These are phyloP conservation scores for Mycena floridula DNA, from an alignment of 768 basidiomycete genomes.

Conservation along the genomic window DNA sequence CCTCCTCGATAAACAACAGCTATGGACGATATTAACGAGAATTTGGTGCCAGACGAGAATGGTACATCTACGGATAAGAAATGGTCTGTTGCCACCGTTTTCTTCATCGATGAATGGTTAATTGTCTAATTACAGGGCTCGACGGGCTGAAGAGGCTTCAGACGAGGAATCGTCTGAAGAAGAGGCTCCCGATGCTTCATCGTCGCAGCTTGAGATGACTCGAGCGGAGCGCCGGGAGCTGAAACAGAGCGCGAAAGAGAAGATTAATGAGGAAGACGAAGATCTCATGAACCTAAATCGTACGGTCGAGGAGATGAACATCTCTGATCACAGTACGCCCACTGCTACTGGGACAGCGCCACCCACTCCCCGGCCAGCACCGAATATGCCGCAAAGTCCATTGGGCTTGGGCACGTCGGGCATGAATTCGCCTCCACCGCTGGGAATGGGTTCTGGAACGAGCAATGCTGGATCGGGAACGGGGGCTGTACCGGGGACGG, in stretches of 20 bases:
- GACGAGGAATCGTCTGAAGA: conserved; percentile 43
- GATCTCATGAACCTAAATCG: conserved; percentile 79
- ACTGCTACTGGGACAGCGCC: too few relatives aligned
- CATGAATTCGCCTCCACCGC: too few relatives aligned
- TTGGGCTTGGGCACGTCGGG: too few relatives aligned
- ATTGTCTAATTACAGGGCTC: conserved; percentile 30
- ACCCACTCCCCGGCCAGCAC: too few relatives aligned
- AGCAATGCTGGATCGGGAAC: too few relatives aligned
- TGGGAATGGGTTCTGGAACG: too few relatives aligned
- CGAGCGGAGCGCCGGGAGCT: conserved; percentile 70
- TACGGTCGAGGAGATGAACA: conserved; percentile 65
- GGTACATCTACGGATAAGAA: conserved; percentile 41
- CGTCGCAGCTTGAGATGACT: conserved; percentile 49
- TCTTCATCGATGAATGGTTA: conserved; percentile 11
- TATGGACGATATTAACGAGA: conserved; percentile 46
- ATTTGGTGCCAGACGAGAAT: conserved; percentile 52
- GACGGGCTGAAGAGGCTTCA: conserved; percentile 34
- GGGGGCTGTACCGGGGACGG: too few relatives aligned
- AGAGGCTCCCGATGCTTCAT: conserved; percentile 26
- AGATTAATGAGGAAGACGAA: conserved; percentile 50
- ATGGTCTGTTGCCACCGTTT: conserved; percentile 29
- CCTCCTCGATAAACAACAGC: too few relatives aligned
- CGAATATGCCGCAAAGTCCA: too few relatives aligned
- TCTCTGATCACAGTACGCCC: conserved; percentile 65
- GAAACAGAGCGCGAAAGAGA: conserved; percentile 46